These are phyloP conservation scores for Kuraishia hungarica DNA, from an alignment of 805 yeast genomes.

Conservation along the genomic window DNA sequence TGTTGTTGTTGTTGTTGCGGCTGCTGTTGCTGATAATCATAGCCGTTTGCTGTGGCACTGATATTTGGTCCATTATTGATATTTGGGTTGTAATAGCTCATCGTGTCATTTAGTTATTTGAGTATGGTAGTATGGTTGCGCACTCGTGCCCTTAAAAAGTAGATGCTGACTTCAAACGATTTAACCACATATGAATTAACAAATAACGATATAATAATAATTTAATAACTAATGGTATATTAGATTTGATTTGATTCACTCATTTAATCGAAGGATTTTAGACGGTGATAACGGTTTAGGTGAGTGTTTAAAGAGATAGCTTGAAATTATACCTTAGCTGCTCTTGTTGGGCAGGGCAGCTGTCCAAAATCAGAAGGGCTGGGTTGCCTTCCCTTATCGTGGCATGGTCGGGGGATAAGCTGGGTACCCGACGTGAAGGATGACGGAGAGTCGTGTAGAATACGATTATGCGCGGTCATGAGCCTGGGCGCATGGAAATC, in stretches of 20 bases:
- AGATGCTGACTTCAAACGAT: background rate
- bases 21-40: background rate
- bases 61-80: background rate
- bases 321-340: no score
- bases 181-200: background rate
- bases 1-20: no score
- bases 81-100: background rate
- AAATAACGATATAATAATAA: no score
- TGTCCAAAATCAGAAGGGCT: background rate
- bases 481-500: background rate
- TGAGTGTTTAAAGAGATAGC: no score
- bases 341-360: background rate
- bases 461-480: background rate
- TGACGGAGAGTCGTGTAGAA: background rate
- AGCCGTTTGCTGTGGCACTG: background rate
- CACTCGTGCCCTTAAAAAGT: background rate
- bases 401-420: background rate
- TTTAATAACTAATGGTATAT: no score
- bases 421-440: background rate
- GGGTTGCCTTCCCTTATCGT: background rate
- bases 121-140: background rate
- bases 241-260: background rate
- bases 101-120: background rate
- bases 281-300: background rate
- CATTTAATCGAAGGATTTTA: background rate